Evolutionary conservation across 441 rosid genomes (phyloP).

Genomic region (Brassica hybrid): DNA sequence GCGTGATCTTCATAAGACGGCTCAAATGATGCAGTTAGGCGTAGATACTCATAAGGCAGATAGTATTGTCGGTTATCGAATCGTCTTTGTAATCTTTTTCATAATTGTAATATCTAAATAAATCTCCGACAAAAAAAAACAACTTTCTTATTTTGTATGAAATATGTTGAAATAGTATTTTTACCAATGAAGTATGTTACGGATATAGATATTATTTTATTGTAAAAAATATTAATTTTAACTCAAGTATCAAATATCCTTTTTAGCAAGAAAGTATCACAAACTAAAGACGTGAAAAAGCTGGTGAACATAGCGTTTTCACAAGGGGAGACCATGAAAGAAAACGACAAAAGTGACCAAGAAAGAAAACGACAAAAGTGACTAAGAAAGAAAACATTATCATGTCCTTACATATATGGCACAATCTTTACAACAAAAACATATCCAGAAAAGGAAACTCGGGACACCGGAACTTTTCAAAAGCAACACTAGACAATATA

Average conservation of each 20-base stretch:
- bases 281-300: background rate
- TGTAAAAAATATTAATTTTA: background rate
- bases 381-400: constrained; percentile 26
- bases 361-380: constrained; percentile 30
- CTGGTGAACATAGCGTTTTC: background rate
- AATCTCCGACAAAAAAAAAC: background rate
- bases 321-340: background rate
- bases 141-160: background rate
- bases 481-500: constrained; percentile 24
- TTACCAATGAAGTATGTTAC: background rate
- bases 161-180: background rate
- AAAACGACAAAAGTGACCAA: constrained; percentile 19
- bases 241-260: background rate
- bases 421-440: constrained; percentile 32
- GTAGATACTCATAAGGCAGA: no score
- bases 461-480: constrained; percentile 29
- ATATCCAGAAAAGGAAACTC: constrained; percentile 39
- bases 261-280: constrained; percentile 7
- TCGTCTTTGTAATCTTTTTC: no score
- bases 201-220: background rate
- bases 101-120: no score
- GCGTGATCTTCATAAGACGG: no score
- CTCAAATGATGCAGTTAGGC: no score
- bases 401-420: constrained; percentile 39
- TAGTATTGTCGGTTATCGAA: no score